phyloP scores from a whole-genome alignment of 345 rosid species.

The Eucalyptus cloeziana region DNA sequence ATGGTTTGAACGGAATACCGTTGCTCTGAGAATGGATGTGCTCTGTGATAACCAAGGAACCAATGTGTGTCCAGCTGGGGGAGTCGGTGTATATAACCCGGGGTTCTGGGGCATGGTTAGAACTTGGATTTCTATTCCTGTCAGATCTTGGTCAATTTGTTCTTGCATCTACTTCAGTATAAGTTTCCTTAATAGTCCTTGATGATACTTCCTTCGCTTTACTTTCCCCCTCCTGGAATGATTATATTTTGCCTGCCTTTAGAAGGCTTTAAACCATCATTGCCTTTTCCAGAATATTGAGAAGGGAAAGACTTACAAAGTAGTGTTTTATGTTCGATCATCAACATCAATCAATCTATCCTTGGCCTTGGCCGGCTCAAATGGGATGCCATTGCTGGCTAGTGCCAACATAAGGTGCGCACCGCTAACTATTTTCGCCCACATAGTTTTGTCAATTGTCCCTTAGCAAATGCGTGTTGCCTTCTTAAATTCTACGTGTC shows the following conservation, averaged over 20 bases:
- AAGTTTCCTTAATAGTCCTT: not conserved
- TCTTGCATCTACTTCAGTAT: not conserved
- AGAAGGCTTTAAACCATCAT: not conserved
- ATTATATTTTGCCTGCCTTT: not conserved
- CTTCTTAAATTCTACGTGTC: not conserved
- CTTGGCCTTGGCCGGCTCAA: slow-evolving; percentile 53
- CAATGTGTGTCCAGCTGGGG: slow-evolving; percentile 57
- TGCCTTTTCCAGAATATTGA: slow-evolving; percentile 46
- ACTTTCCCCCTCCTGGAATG: not conserved
- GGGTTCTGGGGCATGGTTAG: slow-evolving; percentile 99
- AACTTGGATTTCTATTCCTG: not conserved
- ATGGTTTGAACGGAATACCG: slow-evolving; percentile 67
- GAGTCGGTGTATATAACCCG: slow-evolving; percentile 89
- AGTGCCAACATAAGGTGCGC: slow-evolving; percentile 50
- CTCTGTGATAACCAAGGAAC: slow-evolving; percentile 46
- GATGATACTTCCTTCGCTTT: not conserved
- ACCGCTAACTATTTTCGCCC: not conserved
- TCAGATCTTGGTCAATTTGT: not conserved
- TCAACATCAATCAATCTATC: slow-evolving; percentile 42
- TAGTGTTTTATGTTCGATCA: slow-evolving; percentile 63
- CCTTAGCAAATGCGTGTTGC: not conserved
- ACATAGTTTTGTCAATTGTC: not conserved
- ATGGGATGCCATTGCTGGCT: slow-evolving; percentile 51
- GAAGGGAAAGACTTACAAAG: slow-evolving; percentile 69
- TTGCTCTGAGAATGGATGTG: slow-evolving; percentile 82